phyloP scores from a whole-genome alignment of 306 rosid genomes.

The Biancaea sappan region DNA sequence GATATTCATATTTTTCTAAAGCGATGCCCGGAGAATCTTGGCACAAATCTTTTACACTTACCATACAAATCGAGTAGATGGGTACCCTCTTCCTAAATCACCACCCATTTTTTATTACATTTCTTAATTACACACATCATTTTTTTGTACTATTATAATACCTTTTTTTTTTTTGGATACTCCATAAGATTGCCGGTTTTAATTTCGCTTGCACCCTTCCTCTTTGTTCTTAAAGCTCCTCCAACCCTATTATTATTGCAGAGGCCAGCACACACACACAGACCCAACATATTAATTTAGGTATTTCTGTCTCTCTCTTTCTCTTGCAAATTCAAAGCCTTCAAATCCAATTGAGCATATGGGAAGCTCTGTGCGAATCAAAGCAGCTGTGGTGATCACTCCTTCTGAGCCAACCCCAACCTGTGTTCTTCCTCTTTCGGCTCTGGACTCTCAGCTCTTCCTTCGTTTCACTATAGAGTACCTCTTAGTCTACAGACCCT shows the following conservation, averaged over 20 bases:
- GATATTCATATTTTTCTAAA: conserved; percentile 51
- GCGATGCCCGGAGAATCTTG: conserved; percentile 72
- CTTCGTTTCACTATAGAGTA: conserved; percentile 89
- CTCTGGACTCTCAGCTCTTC: conserved; percentile 86
- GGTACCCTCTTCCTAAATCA: conserved; percentile 41
- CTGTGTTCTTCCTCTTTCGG: conserved; percentile 60
- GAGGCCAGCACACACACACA: background rate
- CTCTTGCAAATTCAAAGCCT: background rate
- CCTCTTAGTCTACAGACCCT: conserved; percentile 57
- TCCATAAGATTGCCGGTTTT: too few relatives aligned
- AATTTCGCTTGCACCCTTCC: background rate
- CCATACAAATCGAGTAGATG: conserved; percentile 45
- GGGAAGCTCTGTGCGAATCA: conserved; percentile 61
- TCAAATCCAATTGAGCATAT: conserved; percentile 31
- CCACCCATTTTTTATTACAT: background rate
- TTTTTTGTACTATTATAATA: too few relatives aligned
- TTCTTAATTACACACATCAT: too few relatives aligned
- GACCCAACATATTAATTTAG: too few relatives aligned
- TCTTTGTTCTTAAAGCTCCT: background rate
- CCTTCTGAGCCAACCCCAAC: conserved; percentile 75
- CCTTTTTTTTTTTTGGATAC: too few relatives aligned
- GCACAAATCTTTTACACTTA: conserved; percentile 73
- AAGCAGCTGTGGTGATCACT: conserved; percentile 54
- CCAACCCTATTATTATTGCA: background rate
- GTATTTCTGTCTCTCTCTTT: too few relatives aligned